phyloP scores from a whole-genome alignment of 306 rosid species.

The Quercus agrifolia region DNA sequence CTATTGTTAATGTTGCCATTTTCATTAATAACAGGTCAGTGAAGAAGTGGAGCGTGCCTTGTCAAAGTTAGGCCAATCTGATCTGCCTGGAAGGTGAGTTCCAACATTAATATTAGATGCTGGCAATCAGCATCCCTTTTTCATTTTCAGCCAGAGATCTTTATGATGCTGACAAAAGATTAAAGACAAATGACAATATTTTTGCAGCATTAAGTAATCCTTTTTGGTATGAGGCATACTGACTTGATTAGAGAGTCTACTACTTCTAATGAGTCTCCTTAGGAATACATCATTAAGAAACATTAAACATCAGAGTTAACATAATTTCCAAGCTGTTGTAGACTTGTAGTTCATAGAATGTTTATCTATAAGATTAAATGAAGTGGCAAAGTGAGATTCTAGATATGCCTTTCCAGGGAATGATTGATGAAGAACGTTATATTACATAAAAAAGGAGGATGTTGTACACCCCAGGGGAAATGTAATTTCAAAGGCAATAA shows the following conservation, averaged over 20 bases:
- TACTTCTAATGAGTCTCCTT: not conserved
- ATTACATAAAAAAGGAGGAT: no score
- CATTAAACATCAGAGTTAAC: not conserved
- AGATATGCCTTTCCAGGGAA: no score
- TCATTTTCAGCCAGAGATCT: conserved; percentile 1
- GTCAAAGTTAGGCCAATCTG: conserved; percentile 47
- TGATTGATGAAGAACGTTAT: no score
- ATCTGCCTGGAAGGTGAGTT: conserved; percentile 64
- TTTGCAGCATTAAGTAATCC: not conserved
- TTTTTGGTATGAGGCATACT: not conserved
- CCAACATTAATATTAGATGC: not conserved
- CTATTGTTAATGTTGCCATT: conserved; percentile 23
- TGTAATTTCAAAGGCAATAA: no score
- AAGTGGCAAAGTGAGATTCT: not conserved
- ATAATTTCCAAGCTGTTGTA: no score
- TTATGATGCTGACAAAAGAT: conserved; percentile 5
- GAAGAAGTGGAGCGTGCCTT: conserved; percentile 89
- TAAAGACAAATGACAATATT: not conserved
- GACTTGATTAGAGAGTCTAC: not conserved
- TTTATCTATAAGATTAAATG: not conserved
- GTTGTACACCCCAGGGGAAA: no score
- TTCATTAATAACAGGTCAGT: conserved; percentile 56
- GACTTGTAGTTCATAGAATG: not conserved
- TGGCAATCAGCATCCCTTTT: not conserved
- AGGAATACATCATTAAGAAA: not conserved